Percentiles rank a stretch among this genome's conserved stretches.
These are phyloP conservation scores for Scutellaria minor DNA, from an alignment of 257 asterid genomes.

Conservation along the genomic window DNA sequence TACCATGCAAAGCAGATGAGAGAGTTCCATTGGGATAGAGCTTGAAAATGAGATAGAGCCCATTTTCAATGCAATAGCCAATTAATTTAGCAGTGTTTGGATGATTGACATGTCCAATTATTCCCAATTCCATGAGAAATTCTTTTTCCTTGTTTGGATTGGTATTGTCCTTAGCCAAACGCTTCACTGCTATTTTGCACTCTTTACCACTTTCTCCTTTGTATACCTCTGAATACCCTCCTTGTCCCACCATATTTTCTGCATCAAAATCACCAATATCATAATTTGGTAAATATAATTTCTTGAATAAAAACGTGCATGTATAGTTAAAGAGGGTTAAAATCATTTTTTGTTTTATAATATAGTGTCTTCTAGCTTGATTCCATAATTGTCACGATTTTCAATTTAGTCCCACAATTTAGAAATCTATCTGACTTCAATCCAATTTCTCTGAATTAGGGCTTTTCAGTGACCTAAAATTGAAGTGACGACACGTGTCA, in stretches of 20 bases:
- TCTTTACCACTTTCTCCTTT: constrained; percentile 59
- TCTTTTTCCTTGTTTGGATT: constrained; percentile 69
- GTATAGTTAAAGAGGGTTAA: too few relatives aligned
- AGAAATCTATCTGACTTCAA: too few relatives aligned
- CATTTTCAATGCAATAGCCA: constrained; percentile 82
- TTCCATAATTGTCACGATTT: too few relatives aligned
- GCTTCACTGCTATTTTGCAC: constrained; percentile 66
- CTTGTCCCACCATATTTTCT: constrained; percentile 83
- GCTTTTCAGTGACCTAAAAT: too few relatives aligned
- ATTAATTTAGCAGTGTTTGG: constrained; percentile 69
- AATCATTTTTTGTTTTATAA: too few relatives aligned
- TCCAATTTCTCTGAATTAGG: too few relatives aligned
- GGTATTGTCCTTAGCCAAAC: constrained; percentile 62
- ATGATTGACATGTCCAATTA: constrained; percentile 76
- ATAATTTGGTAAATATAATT: background rate
- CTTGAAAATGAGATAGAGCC: constrained; percentile 70
- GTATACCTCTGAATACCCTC: constrained; percentile 86
- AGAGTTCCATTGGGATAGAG: constrained; percentile 80
- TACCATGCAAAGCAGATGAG: constrained; percentile 75
- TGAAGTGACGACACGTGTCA: too few relatives aligned
- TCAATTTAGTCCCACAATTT: too few relatives aligned
- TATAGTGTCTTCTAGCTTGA: too few relatives aligned
- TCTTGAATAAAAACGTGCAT: background rate
- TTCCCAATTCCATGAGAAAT: constrained; percentile 74
- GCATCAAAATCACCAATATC: constrained; percentile 28